Conservation (phyloP, 441 rosid species). For the Arabidopsis hybrid region DNA sequence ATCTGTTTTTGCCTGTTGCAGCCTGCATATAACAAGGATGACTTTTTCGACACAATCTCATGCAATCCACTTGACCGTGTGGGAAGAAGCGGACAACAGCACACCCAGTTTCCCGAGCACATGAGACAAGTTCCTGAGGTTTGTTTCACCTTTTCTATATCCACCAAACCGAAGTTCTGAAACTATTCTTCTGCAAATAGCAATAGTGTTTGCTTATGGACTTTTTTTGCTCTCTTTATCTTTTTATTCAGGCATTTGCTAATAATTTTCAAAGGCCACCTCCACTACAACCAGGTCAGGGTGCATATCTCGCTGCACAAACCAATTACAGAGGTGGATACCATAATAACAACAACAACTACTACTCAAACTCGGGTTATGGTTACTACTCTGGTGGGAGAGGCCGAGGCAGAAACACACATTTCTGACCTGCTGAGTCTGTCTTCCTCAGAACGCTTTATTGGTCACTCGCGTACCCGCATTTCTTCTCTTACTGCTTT, state of each 20-base stretch:
- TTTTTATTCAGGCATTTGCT: constrained; percentile 38
- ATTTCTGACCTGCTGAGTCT: constrained; percentile 33
- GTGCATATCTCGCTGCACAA: constrained; percentile 49
- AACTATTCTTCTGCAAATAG: constrained; percentile 16
- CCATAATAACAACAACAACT: constrained; percentile 13
- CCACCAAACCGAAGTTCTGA: not conserved
- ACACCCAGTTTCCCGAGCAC: constrained; percentile 37
- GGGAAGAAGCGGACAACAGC: constrained; percentile 51
- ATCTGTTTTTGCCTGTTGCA: constrained; percentile 44
- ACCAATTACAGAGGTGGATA: constrained; percentile 36
- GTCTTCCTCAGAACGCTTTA: constrained; percentile 1
- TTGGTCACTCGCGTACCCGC: constrained; percentile 1
- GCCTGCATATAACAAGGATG: constrained; percentile 71
- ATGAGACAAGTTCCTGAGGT: constrained; percentile 38
- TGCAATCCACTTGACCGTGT: constrained; percentile 50
- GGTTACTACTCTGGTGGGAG: constrained; percentile 39
- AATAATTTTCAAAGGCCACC: constrained; percentile 35
- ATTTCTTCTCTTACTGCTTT: constrained; percentile 12
- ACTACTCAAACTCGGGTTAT: constrained; percentile 33
- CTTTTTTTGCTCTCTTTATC: not conserved
- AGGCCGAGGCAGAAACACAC: constrained; percentile 42
- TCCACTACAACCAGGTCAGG: constrained; percentile 44
- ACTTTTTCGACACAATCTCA: constrained; percentile 71
- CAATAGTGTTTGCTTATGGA: constrained; percentile 7
- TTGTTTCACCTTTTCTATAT: constrained; percentile 24